Base-by-base conservation (phyloP, 1,284 basidiomycete genomes). In the Mycosarcoma maydis region DNA sequence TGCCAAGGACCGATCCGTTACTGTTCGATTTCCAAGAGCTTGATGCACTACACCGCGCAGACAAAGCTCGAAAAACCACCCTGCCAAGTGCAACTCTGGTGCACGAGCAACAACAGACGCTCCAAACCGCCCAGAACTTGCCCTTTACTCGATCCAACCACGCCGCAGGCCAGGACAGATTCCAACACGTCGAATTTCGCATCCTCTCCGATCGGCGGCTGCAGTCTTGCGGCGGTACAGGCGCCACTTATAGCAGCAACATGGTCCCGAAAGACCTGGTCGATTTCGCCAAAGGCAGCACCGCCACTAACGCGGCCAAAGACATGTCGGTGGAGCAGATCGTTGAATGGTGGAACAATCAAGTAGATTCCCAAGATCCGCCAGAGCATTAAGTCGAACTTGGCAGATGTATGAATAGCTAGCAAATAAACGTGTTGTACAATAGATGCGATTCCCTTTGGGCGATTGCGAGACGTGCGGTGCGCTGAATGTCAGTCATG, bases 231-330 rank as follows among this genome's bases (percentile, higher is more conserved):
- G 44, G 49, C 5, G 54, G 52, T 3, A 42, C 57, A 4, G 47
- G 53, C n/a, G 65, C 65, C 10, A 85, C 87, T 1, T 86, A 92
- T 77, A 89, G 90, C 68, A 89, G 91, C 75, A 97, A 96, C 79
- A 95, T 95, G 90, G 86, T 95, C 16, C 95, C 94, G 3, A 85
- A 91, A 34, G 94, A 98, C 77, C 90, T 92, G 13, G 84, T 96
- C 19, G 87, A 86, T 48, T 83, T 95, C 77, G 90, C 91, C 72
- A 86, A 86, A 23, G 13, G 20, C 36, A 37, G 46, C 16, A 17
- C 32, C 8, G 36, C 46, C 5, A 4, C 9, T 9, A 16, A 8
- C 16, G 32, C 6, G 1, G n/a, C 19, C 0, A 26, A 16, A 16
- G 32, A 37, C 4, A 52, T 57, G 42, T 48, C 53, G 1, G 43